phyloP scores from a whole-genome alignment of 75 land plant species.

The Cunninghamia lanceolata region DNA sequence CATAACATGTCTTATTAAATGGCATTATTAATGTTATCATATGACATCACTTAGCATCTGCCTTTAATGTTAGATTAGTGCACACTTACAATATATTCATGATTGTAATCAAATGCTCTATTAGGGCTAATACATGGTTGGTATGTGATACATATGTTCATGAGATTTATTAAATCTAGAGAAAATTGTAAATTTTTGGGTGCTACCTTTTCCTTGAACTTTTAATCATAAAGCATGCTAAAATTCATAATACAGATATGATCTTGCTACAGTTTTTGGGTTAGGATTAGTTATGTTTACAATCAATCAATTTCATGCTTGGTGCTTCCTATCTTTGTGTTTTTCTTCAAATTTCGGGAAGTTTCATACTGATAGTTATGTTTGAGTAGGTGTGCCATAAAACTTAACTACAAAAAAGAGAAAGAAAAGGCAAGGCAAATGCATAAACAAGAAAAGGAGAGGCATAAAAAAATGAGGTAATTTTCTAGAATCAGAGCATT shows the following conservation, averaged over 20 bases:
- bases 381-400: constrained; percentile 30
- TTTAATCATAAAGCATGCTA: background rate
- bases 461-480: constrained; percentile 3
- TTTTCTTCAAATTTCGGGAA: background rate
- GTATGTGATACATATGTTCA: background rate
- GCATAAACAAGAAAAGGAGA: background rate
- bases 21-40: background rate
- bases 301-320: background rate
- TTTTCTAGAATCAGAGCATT: background rate
- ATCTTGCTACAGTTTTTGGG: background rate
- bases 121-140: too few species aligned
- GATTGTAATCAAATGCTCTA: too few species aligned
- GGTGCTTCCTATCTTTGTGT: background rate
- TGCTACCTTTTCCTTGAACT: background rate
- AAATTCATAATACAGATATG: background rate
- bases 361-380: background rate
- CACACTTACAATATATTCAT: background rate
- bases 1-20: too few species aligned
- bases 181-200: background rate
- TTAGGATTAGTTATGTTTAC: background rate
- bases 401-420: constrained; percentile 40
- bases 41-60: too few species aligned
- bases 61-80: background rate
- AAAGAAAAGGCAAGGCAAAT: constrained; percentile 18
- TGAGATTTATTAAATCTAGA: background rate